A percentile compares a stretch with the other conserved stretches of the same genome.
phyloP scores from a whole-genome alignment of 345 rosid genomes.

The Boechera retrofracta region DNA sequence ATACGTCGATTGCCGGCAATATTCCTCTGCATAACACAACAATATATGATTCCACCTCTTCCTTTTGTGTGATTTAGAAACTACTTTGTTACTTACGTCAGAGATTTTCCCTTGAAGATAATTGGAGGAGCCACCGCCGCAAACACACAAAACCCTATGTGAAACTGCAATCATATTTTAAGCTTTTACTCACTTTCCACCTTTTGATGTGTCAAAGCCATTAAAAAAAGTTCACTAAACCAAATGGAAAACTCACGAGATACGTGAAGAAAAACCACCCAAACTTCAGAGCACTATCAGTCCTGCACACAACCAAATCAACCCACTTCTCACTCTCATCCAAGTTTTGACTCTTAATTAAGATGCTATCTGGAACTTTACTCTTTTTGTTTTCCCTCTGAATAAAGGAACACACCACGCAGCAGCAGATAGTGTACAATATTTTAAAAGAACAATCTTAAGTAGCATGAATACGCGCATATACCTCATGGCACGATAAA shows the following conservation, averaged over 20 bases:
- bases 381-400: conserved; percentile 2
- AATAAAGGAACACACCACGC: conserved; percentile 14
- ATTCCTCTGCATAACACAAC: conserved; percentile 68
- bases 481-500: conserved; percentile 96
- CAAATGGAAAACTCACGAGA: conserved; percentile 56
- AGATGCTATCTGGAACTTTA: conserved; percentile 3
- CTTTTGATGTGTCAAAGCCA: conserved; percentile 18
- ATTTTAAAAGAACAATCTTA: conserved; percentile 5
- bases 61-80: neutral
- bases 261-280: conserved; percentile 90
- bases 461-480: neutral
- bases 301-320: conserved; percentile 60
- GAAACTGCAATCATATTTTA: conserved; percentile 61
- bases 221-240: neutral
- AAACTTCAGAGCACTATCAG: conserved; percentile 95
- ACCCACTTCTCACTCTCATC: conserved; percentile 19
- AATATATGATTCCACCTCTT: conserved; percentile 20
- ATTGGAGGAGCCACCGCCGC: conserved; percentile 92
- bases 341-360: neutral
- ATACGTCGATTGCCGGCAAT: conserved; percentile 83
- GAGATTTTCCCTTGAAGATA: conserved; percentile 91
- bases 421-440: conserved; percentile 13
- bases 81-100: conserved; percentile 68
- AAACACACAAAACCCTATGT: conserved; percentile 82
- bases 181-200: conserved; percentile 29